Evolutionary conservation across 306 rosid genomes (phyloP).

Genomic region (Rubus parviflorus): DNA sequence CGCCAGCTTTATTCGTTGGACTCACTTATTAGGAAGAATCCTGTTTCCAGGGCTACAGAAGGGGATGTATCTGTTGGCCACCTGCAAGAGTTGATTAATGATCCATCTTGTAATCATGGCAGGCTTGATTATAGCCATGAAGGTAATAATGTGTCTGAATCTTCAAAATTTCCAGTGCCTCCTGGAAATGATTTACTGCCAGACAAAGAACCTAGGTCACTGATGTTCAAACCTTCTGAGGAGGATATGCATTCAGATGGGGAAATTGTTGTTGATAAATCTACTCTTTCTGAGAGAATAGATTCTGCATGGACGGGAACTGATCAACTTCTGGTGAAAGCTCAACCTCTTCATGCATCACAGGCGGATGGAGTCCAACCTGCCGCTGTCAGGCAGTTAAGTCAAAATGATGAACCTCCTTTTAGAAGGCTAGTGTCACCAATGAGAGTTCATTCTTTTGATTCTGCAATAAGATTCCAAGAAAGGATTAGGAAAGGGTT

Average conservation of each 20-base stretch:
- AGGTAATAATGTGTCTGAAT: slow-evolving; percentile 32
- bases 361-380: slow-evolving; percentile 38
- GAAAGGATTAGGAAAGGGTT: slow-evolving; percentile 62
- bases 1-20: slow-evolving; percentile 64
- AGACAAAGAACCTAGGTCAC: slow-evolving; percentile 30
- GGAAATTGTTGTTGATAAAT: slow-evolving; percentile 42
- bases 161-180: slow-evolving; percentile 42
- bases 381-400: slow-evolving; percentile 29
- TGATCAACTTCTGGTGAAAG: slow-evolving; percentile 46
- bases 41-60: slow-evolving; percentile 39
- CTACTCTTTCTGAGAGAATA: slow-evolving; percentile 90
- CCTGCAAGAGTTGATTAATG: slow-evolving; percentile 40
- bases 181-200: slow-evolving; percentile 33
- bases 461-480: slow-evolving; percentile 69
- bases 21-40: slow-evolving; percentile 52
- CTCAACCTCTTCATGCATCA: slow-evolving; percentile 28
- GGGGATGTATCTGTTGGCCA: slow-evolving; percentile 36
- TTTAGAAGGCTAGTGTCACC: slow-evolving; percentile 54
- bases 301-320: slow-evolving; percentile 97
- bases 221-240: slow-evolving; percentile 35
- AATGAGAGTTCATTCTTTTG: slow-evolving; percentile 81
- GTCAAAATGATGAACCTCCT: slow-evolving; percentile 44
- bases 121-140: slow-evolving; percentile 32
- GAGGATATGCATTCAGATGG: slow-evolving; percentile 49
- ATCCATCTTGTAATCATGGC: slow-evolving; percentile 44